Evolutionary conservation across 192 early-diverging fungal species (phyloP).

Genomic region (Coemansia guatemalensis): DNA sequence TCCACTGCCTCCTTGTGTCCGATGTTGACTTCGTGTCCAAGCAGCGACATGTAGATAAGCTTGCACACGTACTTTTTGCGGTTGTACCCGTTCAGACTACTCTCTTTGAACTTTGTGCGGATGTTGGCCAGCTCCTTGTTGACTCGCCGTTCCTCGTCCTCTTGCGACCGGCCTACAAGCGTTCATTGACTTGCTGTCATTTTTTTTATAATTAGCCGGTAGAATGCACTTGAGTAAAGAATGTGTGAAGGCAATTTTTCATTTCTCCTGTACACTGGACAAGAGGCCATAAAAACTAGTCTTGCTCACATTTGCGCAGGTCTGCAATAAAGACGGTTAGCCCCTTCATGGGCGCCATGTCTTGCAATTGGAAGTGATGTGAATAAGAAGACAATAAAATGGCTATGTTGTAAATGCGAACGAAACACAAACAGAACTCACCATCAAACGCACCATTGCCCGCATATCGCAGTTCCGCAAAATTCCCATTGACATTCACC

Average conservation of each 20-base stretch:
- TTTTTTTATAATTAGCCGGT: too few relatives aligned
- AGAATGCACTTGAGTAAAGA: too few relatives aligned
- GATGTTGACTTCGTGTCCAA: slow-evolving; percentile 98
- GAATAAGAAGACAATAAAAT: not conserved
- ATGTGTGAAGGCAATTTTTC: too few relatives aligned
- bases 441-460: too few relatives aligned
- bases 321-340: slow-evolving; percentile 96
- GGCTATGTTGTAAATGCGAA: not conserved
- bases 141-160: slow-evolving; percentile 97
- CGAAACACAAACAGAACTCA: not conserved
- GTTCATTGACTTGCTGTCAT: too few relatives aligned
- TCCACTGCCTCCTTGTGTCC: slow-evolving; percentile 96
- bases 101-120: slow-evolving; percentile 95
- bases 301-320: slow-evolving; percentile 90
- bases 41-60: slow-evolving; percentile 98
- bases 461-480: too few relatives aligned
- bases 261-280: too few relatives aligned
- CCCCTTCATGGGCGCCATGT: slow-evolving; percentile 76
- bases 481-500: not conserved
- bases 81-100: slow-evolving; percentile 92
- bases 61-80: slow-evolving; percentile 99
- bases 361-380: not conserved
- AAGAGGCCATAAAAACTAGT: not conserved
- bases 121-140: slow-evolving; percentile 99
- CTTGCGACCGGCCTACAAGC: slow-evolving; percentile 82